Base-by-base conservation (phyloP, 140 eudicot species). In the Oenanthe javanica region DNA sequence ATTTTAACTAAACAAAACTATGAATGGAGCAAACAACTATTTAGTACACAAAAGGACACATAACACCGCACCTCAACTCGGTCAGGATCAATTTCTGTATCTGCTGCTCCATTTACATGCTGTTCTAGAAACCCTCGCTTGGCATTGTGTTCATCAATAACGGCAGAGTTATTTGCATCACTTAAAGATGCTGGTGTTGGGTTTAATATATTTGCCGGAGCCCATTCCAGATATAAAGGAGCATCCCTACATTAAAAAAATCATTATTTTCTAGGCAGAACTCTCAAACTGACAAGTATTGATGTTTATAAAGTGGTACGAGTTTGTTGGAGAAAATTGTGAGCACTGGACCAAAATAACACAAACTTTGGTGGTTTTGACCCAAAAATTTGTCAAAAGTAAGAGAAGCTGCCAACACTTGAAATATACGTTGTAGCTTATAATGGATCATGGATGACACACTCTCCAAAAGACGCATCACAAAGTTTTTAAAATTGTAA, bases 151-250 rank as follows among this genome's bases (percentile, higher is more conserved):
- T 92, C 93, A 69, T 88, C 92, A 67, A 82, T 82, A 63, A 81
- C 36, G 5, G 19, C 77, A 74, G 78, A 59, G n/a, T 82, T 84
- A 4, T 76, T 83, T 71, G 81, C 79, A 77, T 86, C 88, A 52
- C 27, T 85, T 72, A 75, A 54, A 52, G 72, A 10, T 50, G 74
- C 73, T 63, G 85, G 59, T 79, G 64, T 72, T 79, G 69, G 92
- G 87, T 86, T 77, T 0, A 95, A 85, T 77, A 95, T 89, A 82
- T 89, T 85, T 25, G 78, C 84, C 54, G 99, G 99, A 31, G 97
- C 97, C 99, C 95, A 92, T 83, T 95, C 97, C 89, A 93, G 78
- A 84, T 91, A 91, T 80, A 93, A 77, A 40, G 95, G 96, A 57
- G 84, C 85, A 79, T 89, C 98, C 89, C 98, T 93, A 72, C 38